Base-by-base conservation (phyloP, 1,284 basidiomycete genomes). In the Gastroboletus turbinatus region DNA sequence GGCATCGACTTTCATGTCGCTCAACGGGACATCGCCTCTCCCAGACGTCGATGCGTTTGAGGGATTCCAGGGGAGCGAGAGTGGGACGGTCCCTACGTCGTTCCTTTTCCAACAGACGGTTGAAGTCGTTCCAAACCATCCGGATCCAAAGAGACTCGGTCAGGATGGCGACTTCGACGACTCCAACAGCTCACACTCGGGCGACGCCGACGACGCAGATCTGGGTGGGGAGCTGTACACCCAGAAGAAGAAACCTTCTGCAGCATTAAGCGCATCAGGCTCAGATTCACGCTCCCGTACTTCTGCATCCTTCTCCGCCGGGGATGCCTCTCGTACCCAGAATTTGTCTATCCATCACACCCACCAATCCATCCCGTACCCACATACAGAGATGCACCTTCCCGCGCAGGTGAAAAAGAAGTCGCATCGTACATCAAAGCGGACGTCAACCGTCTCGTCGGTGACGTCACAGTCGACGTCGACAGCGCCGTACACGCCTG, bases 221-320 rank as follows among this genome's bases (percentile, higher is more conserved):
- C 76, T 88, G 21, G 87, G 80, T 45, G 86, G 80, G 0, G 78
- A 75, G 40, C 59, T 78, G 3, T 87, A 88, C 64, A 65, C 80
- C 1, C 75, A 78, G 45, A 69, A 64, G 45, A 67, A 73, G 42
- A 69, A 69, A 3, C 59, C 62, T 9, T 62, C 70, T 2, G 67
- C 67, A n/a, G 64, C 60, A 5, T 66, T 70, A 4, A 71, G 70
- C 19, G 74, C 74, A 10, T 72, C 70, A 23, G 77, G 75, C 17
- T 86, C 84, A 0, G 82, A 84, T 58, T 83, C 83, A 2, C 79
- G 78, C 35, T 85, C 84, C 7, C 78, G 79, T 35, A 84, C 83
- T 0, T 83, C 83, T 8, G 74, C 77, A 2, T 82, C 82, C 0
- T 57, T 74, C 21, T 81, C 79, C 23, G 67, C 72, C 23, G 68